These are phyloP conservation scores for Schoenoplectus tabernaemontani DNA, from an alignment of 202 grass and related monocot species.

Conservation along the genomic window DNA sequence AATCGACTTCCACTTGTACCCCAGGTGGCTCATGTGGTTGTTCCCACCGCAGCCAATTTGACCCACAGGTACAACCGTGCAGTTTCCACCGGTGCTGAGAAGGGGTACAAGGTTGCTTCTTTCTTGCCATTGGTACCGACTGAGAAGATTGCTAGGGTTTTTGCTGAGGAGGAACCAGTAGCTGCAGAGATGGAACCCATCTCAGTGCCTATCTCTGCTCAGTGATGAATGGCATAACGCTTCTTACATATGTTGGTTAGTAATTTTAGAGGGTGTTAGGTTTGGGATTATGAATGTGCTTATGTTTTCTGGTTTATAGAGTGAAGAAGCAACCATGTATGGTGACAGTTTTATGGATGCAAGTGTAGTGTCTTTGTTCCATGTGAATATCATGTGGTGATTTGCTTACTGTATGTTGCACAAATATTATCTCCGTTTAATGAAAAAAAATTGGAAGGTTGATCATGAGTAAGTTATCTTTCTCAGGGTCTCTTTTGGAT, in stretches of 20 bases:
- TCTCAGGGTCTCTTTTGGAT: neutral
- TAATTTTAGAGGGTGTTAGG: neutral
- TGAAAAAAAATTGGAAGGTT: neutral
- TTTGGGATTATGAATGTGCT: neutral
- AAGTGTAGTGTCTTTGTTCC: neutral
- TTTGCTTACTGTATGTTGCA: neutral
- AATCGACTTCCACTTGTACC: constrained; percentile 71
- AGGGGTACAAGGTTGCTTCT: constrained; percentile 39
- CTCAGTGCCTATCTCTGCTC: constrained; percentile 38
- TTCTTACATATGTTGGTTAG: neutral
- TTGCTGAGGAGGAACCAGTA: constrained; percentile 20
- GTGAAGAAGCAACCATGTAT: neutral
- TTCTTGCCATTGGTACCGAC: constrained; percentile 76
- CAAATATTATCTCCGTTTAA: neutral
- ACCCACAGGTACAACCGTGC: constrained; percentile 63
- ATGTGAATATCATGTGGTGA: constrained; percentile 12
- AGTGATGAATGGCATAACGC: constrained; percentile 26
- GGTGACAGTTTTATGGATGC: no score
- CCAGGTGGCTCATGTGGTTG: constrained; percentile 43
- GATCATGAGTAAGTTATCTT: neutral
- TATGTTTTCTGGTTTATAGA: neutral
- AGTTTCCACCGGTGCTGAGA: constrained; percentile 40
- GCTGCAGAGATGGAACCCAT: constrained; percentile 47
- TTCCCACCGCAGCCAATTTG: constrained; percentile 52
- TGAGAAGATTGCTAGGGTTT: constrained; percentile 39